These are phyloP conservation scores for Beauveria varroae DNA, from an alignment of 2,329 filamentous ascomycete species.

Conservation along the genomic window DNA sequence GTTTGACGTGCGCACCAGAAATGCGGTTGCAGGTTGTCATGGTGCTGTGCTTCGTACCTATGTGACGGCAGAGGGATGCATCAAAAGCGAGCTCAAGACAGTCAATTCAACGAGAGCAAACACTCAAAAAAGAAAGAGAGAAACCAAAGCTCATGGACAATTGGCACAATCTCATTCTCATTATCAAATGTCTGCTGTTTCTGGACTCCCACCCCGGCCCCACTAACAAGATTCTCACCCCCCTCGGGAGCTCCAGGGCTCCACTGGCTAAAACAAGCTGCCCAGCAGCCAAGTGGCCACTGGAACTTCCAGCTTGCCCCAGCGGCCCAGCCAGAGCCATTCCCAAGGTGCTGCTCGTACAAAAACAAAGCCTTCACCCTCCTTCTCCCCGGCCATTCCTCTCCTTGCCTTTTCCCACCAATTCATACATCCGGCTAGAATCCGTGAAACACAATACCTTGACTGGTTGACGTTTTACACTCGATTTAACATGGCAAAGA, in stretches of 20 bases:
- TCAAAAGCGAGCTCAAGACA: too few species aligned
- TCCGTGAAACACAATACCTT: background rate
- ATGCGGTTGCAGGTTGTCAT: too few species aligned
- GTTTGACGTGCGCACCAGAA: too few species aligned
- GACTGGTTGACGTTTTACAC: background rate
- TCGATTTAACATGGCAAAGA: conserved; percentile 9
- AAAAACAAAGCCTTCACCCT: conserved; percentile 9
- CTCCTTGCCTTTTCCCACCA: background rate
- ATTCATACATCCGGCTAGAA: background rate
- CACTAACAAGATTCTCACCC: background rate
- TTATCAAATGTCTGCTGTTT: background rate
- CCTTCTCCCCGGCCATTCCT: background rate
- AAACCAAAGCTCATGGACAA: too few species aligned
- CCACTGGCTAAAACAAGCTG: conserved; percentile 4
- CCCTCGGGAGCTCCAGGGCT: background rate
- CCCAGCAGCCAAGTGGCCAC: background rate
- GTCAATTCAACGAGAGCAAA: too few species aligned
- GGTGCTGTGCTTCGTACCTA: too few species aligned
- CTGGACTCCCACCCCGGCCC: background rate
- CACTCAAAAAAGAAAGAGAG: too few species aligned
- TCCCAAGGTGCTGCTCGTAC: background rate
- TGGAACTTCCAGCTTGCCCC: background rate
- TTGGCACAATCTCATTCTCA: background rate
- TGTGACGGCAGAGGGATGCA: too few species aligned
- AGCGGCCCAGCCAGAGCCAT: too few species aligned